phyloP scores from a whole-genome alignment of 2,329 filamentous ascomycete genomes.

The Nigrograna mackinnonii region DNA sequence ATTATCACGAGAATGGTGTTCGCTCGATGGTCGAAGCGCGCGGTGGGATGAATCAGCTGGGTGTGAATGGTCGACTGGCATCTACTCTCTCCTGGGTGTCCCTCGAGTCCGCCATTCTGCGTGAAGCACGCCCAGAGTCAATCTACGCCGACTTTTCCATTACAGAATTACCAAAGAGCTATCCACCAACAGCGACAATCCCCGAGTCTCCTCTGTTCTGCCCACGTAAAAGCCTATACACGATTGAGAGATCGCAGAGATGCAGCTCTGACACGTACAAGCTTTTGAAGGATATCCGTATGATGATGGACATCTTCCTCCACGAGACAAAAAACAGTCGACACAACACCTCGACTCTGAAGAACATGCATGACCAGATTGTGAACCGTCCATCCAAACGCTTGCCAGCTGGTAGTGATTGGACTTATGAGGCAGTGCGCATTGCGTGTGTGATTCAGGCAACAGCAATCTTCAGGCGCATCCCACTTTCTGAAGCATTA shows the following conservation, averaged over 20 bases:
- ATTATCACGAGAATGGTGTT: constrained; percentile 32
- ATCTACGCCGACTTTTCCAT: constrained; percentile 33
- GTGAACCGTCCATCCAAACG: no score
- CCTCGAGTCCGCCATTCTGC: constrained; percentile 34
- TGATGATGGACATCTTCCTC: constrained; percentile 35
- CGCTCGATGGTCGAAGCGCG: constrained; percentile 34
- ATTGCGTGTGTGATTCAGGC: constrained; percentile 35
- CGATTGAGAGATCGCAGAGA: constrained; percentile 21
- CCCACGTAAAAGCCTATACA: constrained; percentile 29
- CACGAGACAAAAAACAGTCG: constrained; percentile 21
- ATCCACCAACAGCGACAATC: constrained; percentile 21
- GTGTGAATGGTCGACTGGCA: constrained; percentile 33
- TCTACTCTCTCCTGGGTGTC: constrained; percentile 34
- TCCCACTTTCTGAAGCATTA: constrained; percentile 32
- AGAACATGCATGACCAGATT: constrained; percentile 23
- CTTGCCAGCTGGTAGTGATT: no score
- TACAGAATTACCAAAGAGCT: constrained; percentile 12
- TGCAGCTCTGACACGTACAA: constrained; percentile 18
- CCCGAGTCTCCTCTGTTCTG: constrained; percentile 42
- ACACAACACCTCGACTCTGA: constrained; percentile 17
- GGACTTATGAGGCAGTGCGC: constrained; percentile 41
- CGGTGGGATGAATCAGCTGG: constrained; percentile 36
- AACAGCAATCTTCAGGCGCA: constrained; percentile 28
- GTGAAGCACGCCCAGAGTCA: constrained; percentile 24
- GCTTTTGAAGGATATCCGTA: constrained; percentile 28